These are phyloP conservation scores for Nigrospora oryzae DNA, from an alignment of 2,329 filamentous ascomycete species.

Conservation along the genomic window DNA sequence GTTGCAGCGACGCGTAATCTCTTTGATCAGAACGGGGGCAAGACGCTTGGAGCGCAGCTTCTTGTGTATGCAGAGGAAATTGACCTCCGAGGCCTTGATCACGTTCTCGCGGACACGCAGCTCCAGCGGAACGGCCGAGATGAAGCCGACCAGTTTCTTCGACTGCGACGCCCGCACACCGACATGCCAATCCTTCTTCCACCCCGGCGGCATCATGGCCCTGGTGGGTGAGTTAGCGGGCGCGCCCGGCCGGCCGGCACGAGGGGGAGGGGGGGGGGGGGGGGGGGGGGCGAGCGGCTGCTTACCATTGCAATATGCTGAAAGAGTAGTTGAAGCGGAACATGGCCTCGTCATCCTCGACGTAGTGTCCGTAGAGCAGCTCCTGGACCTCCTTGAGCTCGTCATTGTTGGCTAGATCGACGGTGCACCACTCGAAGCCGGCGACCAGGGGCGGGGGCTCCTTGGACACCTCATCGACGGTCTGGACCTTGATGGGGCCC, in stretches of 20 bases:
- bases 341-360: conserved; percentile 94
- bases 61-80: conserved; percentile 97
- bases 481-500: conserved; percentile 76
- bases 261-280: not conserved
- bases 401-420: conserved; percentile 72
- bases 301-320: conserved; percentile 80
- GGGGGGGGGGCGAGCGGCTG: conserved; percentile 4
- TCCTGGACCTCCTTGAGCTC: conserved; percentile 88
- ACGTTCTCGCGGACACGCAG: conserved; percentile 70
- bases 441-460: conserved; percentile 66
- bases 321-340: conserved; percentile 96
- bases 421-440: conserved; percentile 89
- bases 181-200: conserved; percentile 91
- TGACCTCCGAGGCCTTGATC: conserved; percentile 82
- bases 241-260: not conserved
- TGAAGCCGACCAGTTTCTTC: conserved; percentile 86
- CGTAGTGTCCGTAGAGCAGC: conserved; percentile 86
- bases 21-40: conserved; percentile 91
- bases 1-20: conserved; percentile 90
- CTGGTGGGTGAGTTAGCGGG: conserved; percentile 29
- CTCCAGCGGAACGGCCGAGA: conserved; percentile 82
- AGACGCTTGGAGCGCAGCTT: conserved; percentile 91
- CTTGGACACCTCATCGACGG: conserved; percentile 69
- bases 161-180: conserved; percentile 81
- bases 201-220: conserved; percentile 91